Evolutionary conservation across 495 filamentous ascomycete genomes (phyloP).

Genomic region (Jackrogersella multiformis): DNA sequence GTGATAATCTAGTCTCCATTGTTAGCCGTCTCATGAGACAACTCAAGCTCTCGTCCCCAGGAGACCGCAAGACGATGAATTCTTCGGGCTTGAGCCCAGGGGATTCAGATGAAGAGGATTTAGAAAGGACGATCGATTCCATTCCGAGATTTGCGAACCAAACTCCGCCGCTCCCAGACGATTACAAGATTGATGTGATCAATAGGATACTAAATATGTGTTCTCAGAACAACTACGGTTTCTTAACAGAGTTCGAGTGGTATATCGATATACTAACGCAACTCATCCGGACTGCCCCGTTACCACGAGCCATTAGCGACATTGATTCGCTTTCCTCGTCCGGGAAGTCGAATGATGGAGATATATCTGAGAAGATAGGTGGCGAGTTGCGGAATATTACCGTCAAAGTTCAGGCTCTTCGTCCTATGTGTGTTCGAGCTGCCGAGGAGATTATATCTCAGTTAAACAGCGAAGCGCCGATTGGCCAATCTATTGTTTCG

Average conservation of each 20-base stretch:
- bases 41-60: constrained; percentile 65
- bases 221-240: constrained; percentile 85
- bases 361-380: constrained; percentile 78
- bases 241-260: constrained; percentile 93
- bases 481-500: constrained; percentile 52
- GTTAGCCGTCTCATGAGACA: constrained; percentile 88
- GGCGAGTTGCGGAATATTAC: constrained; percentile 86
- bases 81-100: constrained; percentile 38
- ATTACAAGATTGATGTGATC: constrained; percentile 83
- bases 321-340: constrained; percentile 52
- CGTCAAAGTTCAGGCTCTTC: constrained; percentile 86
- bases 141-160: constrained; percentile 47
- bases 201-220: constrained; percentile 87
- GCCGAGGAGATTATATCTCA: constrained; percentile 77
- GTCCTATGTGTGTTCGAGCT: constrained; percentile 79
- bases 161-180: constrained; percentile 70
- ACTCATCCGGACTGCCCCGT: constrained; percentile 72
- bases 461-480: constrained; percentile 52
- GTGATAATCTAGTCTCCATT: constrained; percentile 81
- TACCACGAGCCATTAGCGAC: constrained; percentile 48
- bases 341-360: constrained; percentile 46
- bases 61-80: constrained; percentile 46
- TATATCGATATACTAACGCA: constrained; percentile 88
- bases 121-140: constrained; percentile 51
- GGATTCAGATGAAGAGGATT: constrained; percentile 69